phyloP scores from a whole-genome alignment of 768 basidiomycete species.

The Pleurotus salmoneostramineus region DNA sequence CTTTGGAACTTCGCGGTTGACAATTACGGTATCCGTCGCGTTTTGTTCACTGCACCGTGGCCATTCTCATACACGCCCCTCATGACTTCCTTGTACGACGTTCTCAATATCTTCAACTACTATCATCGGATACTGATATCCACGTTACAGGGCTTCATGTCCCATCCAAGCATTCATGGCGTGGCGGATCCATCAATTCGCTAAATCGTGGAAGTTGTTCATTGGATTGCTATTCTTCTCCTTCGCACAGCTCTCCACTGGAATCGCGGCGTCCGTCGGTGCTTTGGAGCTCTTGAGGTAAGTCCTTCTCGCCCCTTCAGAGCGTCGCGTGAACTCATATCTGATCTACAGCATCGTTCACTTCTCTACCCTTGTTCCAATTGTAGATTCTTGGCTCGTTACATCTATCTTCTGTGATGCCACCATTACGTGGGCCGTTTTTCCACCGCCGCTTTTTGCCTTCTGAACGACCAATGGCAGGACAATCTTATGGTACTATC shows the following conservation, averaged over 20 bases:
- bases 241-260: slow-evolving; percentile 18
- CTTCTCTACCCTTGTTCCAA: slow-evolving; percentile 20
- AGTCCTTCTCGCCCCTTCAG: neutral
- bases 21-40: slow-evolving; percentile 17
- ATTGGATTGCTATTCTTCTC: slow-evolving; percentile 13
- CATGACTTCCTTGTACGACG: slow-evolving; percentile 20
- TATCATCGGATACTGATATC: neutral
- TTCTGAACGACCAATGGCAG: slow-evolving; percentile 5
- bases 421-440: slow-evolving; percentile 21
- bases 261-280: slow-evolving; percentile 18
- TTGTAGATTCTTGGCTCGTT: slow-evolving; percentile 25
- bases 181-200: slow-evolving; percentile 23
- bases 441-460: neutral
- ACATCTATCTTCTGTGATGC: slow-evolving; percentile 21
- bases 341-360: slow-evolving; percentile 15
- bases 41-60: slow-evolving; percentile 18
- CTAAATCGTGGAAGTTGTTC: slow-evolving; percentile 18
- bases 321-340: neutral
- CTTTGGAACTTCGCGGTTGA: slow-evolving; percentile 23
- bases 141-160: slow-evolving; percentile 20
- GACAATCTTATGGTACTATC: slow-evolving; percentile 19
- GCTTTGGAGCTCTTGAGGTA: slow-evolving; percentile 19
- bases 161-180: slow-evolving; percentile 27
- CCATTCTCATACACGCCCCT: slow-evolving; percentile 24
- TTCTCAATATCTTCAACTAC: neutral